phyloP scores from a whole-genome alignment of 495 filamentous ascomycete genomes.

The Aspergillus egyptiacus region DNA sequence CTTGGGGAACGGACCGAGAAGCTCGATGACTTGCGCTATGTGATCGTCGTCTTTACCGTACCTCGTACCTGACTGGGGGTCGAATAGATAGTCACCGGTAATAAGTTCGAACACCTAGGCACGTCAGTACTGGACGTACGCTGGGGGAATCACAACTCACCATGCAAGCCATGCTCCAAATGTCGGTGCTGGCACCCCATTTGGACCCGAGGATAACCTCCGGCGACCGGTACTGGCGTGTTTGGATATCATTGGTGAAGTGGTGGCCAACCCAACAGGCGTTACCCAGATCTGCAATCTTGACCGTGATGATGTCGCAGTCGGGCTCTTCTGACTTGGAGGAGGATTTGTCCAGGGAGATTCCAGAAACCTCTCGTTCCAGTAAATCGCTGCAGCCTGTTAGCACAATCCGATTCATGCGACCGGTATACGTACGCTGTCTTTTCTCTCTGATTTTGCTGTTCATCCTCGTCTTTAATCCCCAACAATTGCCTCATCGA shows the following conservation, averaged over 20 bases:
- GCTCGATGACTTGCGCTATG: conserved; percentile 98
- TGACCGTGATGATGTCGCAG: conserved; percentile 85
- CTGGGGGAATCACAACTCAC: conserved; percentile 47
- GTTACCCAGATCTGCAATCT: conserved; percentile 97
- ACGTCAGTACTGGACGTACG: not conserved
- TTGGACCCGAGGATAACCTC: conserved; percentile 96
- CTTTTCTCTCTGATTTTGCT: conserved; percentile 84
- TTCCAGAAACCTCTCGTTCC: conserved; percentile 87
- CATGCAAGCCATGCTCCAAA: conserved; percentile 99
- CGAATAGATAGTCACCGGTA: conserved; percentile 97
- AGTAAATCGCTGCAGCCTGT: conserved; percentile 64
- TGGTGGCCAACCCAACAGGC: conserved; percentile 98
- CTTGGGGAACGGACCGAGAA: conserved; percentile 90
- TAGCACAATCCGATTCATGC: not conserved
- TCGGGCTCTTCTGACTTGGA: conserved; percentile 45
- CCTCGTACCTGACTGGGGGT: conserved; percentile 97
- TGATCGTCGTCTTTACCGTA: conserved; percentile 99
- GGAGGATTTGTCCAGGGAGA: conserved; percentile 77
- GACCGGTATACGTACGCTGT: conserved; percentile 64
- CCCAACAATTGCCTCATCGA: conserved; percentile 59
- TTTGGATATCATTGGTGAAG: conserved; percentile 99
- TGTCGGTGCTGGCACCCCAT: conserved; percentile 97
- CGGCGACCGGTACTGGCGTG: conserved; percentile 92
- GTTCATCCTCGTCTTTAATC: conserved; percentile 60
- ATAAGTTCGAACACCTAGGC: conserved; percentile 90